Evolutionary conservation across 495 filamentous ascomycete species (phyloP).

Genomic region (Neurospora sp.): DNA sequence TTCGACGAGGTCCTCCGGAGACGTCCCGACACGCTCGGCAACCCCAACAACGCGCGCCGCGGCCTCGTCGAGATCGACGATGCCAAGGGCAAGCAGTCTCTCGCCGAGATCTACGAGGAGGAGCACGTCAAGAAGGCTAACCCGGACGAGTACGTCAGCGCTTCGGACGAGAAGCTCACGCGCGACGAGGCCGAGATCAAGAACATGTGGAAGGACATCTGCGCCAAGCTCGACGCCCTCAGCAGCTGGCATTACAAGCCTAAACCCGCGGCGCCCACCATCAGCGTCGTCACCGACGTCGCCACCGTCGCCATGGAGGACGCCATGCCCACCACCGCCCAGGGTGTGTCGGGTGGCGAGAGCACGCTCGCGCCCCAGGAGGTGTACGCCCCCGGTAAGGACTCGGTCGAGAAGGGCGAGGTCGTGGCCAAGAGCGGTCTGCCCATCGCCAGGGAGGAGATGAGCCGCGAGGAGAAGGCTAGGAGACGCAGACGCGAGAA

Average conservation of each 20-base stretch:
- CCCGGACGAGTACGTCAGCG: constrained; percentile 68
- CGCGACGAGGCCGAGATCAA: constrained; percentile 82
- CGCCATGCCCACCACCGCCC: constrained; percentile 71
- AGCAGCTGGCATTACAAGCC: constrained; percentile 95
- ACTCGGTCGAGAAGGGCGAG: constrained; percentile 54
- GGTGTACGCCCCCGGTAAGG: constrained; percentile 72
- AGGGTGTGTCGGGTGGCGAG: constrained; percentile 59
- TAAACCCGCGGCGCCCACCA: constrained; percentile 62
- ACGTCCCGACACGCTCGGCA: constrained; percentile 58
- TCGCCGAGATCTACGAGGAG: constrained; percentile 91
- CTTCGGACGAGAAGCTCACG: constrained; percentile 67
- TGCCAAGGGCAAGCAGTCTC: constrained; percentile 70
- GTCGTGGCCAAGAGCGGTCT: constrained; percentile 72
- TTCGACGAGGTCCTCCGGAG: constrained; percentile 89
- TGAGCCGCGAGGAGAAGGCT: constrained; percentile 81
- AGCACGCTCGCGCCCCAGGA: constrained; percentile 89
- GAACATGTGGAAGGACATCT: constrained; percentile 71
- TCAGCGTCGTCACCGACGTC: constrained; percentile 82
- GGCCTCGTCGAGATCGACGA: constrained; percentile 76
- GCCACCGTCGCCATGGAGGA: constrained; percentile 91
- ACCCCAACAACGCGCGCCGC: constrained; percentile 44
- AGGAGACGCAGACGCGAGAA: constrained; percentile 68
- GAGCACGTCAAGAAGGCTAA: constrained; percentile 74
- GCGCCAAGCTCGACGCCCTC: constrained; percentile 72
- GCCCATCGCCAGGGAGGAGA: constrained; percentile 74